Evolutionary conservation across 2,329 filamentous ascomycete species (phyloP).

Genomic region (Lecanoromycetidae sp.): DNA sequence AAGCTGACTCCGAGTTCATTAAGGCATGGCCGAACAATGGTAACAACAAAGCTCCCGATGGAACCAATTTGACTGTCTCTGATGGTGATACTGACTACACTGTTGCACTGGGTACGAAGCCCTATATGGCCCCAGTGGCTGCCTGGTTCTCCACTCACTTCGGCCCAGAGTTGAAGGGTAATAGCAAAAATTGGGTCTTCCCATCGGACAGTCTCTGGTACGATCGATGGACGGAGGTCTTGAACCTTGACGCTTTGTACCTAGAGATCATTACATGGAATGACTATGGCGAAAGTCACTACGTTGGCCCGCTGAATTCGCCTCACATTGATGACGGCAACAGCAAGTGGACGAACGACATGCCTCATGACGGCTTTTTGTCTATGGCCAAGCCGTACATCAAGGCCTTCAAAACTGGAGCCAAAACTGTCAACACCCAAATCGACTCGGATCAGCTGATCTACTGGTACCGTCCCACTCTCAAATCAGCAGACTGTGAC

Average conservation of each 20-base stretch:
- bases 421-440: slow-evolving; percentile 23
- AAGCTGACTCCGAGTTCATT: too few relatives aligned
- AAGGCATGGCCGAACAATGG: slow-evolving; percentile 33
- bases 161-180: slow-evolving; percentile 35
- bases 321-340: slow-evolving; percentile 30
- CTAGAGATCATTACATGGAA: slow-evolving; percentile 31
- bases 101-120: slow-evolving; percentile 26
- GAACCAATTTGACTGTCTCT: slow-evolving; percentile 7
- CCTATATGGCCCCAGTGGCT: slow-evolving; percentile 21
- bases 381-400: slow-evolving; percentile 17
- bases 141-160: slow-evolving; percentile 28
- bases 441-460: slow-evolving; percentile 13
- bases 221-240: slow-evolving; percentile 44
- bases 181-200: slow-evolving; percentile 52
- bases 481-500: slow-evolving; percentile 29
- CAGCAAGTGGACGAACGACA: slow-evolving; percentile 39
- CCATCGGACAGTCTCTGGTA: slow-evolving; percentile 50
- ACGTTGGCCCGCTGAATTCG: slow-evolving; percentile 35
- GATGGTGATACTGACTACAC: slow-evolving; percentile 31
- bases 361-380: slow-evolving; percentile 20
- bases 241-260: slow-evolving; percentile 35
- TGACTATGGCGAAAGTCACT: slow-evolving; percentile 36
- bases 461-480: slow-evolving; percentile 15
- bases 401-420: slow-evolving; percentile 12
- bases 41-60: slow-evolving; percentile 26